Evolutionary conservation across 2,329 filamentous ascomycete genomes (phyloP).

Genomic region (Pseudonectria buxi): DNA sequence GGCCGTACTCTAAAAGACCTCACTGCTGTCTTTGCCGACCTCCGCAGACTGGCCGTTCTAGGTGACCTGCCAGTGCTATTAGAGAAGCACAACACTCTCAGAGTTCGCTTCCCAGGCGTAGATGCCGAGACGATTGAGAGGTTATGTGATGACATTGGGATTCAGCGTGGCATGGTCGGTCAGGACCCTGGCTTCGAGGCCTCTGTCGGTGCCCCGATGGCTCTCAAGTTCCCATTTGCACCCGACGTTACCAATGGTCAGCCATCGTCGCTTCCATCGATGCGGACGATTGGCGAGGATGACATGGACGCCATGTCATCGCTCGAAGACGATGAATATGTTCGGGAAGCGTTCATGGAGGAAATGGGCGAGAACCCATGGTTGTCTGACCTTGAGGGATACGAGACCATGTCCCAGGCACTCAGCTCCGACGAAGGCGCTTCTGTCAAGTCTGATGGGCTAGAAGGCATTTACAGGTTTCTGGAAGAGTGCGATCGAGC

Average conservation of each 20-base stretch:
- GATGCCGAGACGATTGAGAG: conserved; percentile 75
- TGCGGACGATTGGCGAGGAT: conserved; percentile 37
- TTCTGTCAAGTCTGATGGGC: conserved; percentile 45
- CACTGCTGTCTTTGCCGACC: conserved; percentile 69
- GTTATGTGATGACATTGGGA: conserved; percentile 80
- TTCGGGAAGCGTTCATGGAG: conserved; percentile 34
- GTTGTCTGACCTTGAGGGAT: conserved; percentile 41
- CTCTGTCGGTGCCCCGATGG: conserved; percentile 62
- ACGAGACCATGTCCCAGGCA: conserved; percentile 44
- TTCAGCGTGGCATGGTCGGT: conserved; percentile 69
- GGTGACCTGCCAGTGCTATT: conserved; percentile 80
- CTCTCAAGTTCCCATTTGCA: conserved; percentile 81
- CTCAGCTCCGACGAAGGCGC: conserved; percentile 37
- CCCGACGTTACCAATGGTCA: conserved; percentile 41
- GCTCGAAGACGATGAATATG: conserved; percentile 28
- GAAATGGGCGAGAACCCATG: conserved; percentile 42
- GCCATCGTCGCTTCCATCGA: conserved; percentile 42
- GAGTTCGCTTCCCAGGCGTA: conserved; percentile 86
- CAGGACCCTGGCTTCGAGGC: conserved; percentile 71
- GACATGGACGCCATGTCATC: conserved; percentile 33
- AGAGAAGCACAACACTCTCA: conserved; percentile 58
- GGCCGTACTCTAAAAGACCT: conserved; percentile 79
- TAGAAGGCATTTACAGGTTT: conserved; percentile 53
- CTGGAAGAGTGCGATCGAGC: conserved; percentile 50
- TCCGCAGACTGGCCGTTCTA: conserved; percentile 67